Base-by-base conservation (phyloP, 768 basidiomycete genomes). In the Leccinum subgranulosum region DNA sequence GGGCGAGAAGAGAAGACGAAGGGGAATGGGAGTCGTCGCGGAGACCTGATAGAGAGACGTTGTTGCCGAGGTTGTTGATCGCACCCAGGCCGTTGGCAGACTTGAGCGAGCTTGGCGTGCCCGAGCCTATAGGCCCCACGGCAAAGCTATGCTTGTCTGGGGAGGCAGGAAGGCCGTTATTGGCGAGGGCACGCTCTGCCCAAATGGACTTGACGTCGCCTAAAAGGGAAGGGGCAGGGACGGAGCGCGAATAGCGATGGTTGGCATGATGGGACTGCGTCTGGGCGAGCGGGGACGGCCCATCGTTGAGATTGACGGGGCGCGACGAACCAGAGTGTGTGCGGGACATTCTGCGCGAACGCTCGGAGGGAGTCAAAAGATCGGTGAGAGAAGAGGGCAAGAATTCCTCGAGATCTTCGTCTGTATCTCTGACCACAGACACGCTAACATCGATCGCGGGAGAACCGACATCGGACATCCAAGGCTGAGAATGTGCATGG, bases 311-410 rank as follows among this genome's bases (percentile, higher is more conserved):
- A 51, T 68, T 66, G 49, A 43, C 45, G 57, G 61, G 55, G 55
- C 61, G 61, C 62, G 70, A 58, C 62, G 74, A 60, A 27, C 77
- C 79, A 21, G 80, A 81, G 56, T 83, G 84, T n/a, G 85, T 86
- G 51, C 92, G 80, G 29, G 88, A 90, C 82, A 92, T 86, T 46
- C 94, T 77, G 31, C 95, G 78, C 31, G 83, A 88, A 61, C 87
- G 81, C 74, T 98, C 96, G 63, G 87, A 88, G 0, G 92, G 91
- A 0, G 94, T 96, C 49, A 98, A 77, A 7, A 98, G 79, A 59
- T 98, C 95, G 27, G 86, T 92, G 49, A 98, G 76, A 4, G 88
- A 91, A 54, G 90, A 86, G 0, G 96, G 96, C 29, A 98, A 70
- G 69, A 98, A 90, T 56, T 94, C 94, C 66, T 94, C 92, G 49